phyloP scores from a whole-genome alignment of 2,329 filamentous ascomycete species.

The Paecilomyces sp. region DNA sequence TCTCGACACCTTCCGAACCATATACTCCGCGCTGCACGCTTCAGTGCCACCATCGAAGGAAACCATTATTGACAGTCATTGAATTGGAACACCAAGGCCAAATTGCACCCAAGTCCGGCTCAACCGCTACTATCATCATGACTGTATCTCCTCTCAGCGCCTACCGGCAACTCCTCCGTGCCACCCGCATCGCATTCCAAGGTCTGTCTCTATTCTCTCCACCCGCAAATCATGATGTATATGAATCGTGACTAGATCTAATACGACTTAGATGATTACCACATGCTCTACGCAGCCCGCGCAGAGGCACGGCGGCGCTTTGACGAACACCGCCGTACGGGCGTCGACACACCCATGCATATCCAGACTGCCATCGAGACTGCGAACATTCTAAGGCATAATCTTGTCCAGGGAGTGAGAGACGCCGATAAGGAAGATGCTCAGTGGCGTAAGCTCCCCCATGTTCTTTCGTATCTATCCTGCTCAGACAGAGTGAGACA shows the following conservation, averaged over 20 bases:
- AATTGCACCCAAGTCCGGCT: neutral
- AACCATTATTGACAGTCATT: neutral
- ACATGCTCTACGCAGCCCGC: constrained; percentile 63
- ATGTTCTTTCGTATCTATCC: neutral
- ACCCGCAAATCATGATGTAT: neutral
- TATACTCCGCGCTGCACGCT: neutral
- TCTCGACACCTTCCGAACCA: neutral
- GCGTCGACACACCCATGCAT: constrained; percentile 53
- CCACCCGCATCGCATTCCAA: constrained; percentile 74
- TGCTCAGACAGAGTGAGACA: neutral
- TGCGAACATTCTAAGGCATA: constrained; percentile 69
- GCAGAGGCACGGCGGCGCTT: constrained; percentile 68
- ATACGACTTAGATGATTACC: constrained; percentile 57
- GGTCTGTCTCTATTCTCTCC: constrained; percentile 42
- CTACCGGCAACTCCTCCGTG: constrained; percentile 75
- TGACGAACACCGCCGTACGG: constrained; percentile 55
- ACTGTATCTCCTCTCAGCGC: constrained; percentile 58
- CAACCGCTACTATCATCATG: constrained; percentile 18
- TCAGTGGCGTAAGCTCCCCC: constrained; percentile 27
- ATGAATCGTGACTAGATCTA: constrained; percentile 5
- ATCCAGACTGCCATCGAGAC: constrained; percentile 78
- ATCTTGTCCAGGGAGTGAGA: constrained; percentile 75
- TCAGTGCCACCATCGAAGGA: neutral
- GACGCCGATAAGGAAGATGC: constrained; percentile 22
- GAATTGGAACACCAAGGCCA: neutral